These are phyloP conservation scores for Verticillium dahliae DNA, from an alignment of 2,329 filamentous ascomycete species.

Conservation along the genomic window DNA sequence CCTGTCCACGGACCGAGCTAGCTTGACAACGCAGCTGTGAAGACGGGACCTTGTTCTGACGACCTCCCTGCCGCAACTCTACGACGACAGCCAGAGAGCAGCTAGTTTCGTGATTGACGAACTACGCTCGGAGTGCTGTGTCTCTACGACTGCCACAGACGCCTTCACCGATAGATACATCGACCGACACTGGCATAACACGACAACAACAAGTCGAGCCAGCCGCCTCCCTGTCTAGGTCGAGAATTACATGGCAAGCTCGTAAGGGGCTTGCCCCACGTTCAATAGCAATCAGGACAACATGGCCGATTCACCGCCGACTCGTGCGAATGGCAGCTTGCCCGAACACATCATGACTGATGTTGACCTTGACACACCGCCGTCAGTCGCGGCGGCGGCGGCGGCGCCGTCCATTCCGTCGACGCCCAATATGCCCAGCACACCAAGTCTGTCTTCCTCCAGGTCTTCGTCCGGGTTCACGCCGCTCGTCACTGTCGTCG, in stretches of 20 bases:
- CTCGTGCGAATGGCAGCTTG: not conserved
- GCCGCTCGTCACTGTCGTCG: slow-evolving; percentile 72
- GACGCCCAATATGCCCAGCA: slow-evolving; percentile 8
- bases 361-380: slow-evolving; percentile 4
- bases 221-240: not conserved
- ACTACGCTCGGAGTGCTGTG: not conserved
- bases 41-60: not conserved
- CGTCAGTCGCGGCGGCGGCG: slow-evolving; percentile 6
- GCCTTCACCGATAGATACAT: not conserved
- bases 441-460: slow-evolving; percentile 14
- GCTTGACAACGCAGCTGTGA: not conserved
- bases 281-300: not conserved
- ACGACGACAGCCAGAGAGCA: not conserved
- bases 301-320: not conserved
- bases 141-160: not conserved
- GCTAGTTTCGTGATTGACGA: not conserved
- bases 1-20: not conserved
- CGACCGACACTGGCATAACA: not conserved
- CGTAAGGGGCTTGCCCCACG: not conserved
- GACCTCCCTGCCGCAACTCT: not conserved
- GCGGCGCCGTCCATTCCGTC: slow-evolving; percentile 7
- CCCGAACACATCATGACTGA: slow-evolving; percentile 7
- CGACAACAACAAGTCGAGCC: not conserved
- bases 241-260: not conserved
- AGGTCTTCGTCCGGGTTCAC: slow-evolving; percentile 35